Evolutionary conservation across 2,329 filamentous ascomycete species (phyloP).

Genomic region (Colletotrichum sp.): DNA sequence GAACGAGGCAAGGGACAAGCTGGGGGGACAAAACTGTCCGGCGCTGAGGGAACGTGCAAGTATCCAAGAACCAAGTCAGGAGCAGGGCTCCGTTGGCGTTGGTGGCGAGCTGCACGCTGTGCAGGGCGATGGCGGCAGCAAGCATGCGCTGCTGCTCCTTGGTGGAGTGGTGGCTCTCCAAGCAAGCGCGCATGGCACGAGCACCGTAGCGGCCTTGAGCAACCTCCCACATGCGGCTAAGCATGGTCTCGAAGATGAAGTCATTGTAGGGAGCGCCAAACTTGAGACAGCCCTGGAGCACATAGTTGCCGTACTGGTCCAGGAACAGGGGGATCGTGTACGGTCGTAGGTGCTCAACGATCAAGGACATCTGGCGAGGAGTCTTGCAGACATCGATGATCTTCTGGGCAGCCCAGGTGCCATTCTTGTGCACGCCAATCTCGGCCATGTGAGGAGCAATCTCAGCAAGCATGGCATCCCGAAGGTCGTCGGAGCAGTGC

Average conservation of each 20-base stretch:
- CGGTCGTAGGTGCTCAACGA: conserved; percentile 82
- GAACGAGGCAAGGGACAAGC: conserved; percentile 89
- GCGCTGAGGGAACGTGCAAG: conserved; percentile 91
- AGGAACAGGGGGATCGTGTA: conserved; percentile 93
- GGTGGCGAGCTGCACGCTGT: conserved; percentile 94
- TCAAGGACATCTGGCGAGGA: conserved; percentile 79
- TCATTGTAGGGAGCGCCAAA: conserved; percentile 90
- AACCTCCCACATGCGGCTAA: conserved; percentile 91
- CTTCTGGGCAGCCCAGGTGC: conserved; percentile 98
- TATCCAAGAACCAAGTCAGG: conserved; percentile 97
- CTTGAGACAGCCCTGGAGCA: conserved; percentile 93
- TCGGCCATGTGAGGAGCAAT: conserved; percentile 93
- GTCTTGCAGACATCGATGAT: conserved; percentile 97
- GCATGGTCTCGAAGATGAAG: conserved; percentile 98
- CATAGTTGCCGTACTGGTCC: conserved; percentile 98
- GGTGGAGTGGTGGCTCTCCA: conserved; percentile 93
- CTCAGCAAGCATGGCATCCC: conserved; percentile 87
- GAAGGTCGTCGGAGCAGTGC: conserved; percentile 87
- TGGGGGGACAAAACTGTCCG: conserved; percentile 91
- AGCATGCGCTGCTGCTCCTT: conserved; percentile 97
- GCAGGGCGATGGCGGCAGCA: conserved; percentile 91
- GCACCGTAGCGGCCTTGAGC: conserved; percentile 93
- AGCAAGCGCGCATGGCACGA: conserved; percentile 92
- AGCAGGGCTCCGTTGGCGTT: conserved; percentile 95
- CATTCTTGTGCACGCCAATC: conserved; percentile 98